Conservation (phyloP, 306 rosid genomes). For the Begonia peltatifolia region DNA sequence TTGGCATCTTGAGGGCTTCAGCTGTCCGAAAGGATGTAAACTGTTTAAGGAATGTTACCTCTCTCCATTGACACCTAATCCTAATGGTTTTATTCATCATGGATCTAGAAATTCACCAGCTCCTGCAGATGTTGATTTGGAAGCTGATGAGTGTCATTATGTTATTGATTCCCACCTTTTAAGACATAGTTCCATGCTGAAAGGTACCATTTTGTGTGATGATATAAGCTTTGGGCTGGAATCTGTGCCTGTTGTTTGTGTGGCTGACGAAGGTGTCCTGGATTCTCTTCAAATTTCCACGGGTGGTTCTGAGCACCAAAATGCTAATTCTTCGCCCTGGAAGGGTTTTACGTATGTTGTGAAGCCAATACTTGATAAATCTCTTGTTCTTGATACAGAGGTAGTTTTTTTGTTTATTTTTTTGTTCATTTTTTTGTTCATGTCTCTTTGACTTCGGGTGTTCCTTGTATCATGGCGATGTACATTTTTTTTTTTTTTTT, state of each 20-base stretch:
- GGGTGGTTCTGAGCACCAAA: conserved; percentile 26
- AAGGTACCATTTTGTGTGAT: conserved; percentile 45
- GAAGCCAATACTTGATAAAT: conserved; percentile 61
- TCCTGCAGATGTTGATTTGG: conserved; percentile 41
- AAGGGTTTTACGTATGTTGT: conserved; percentile 56
- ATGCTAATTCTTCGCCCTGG: conserved; percentile 49
- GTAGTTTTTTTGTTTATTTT: conserved; percentile 19
- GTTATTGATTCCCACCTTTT: conserved; percentile 37
- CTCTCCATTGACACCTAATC: conserved; percentile 45
- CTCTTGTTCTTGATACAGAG: conserved; percentile 53
- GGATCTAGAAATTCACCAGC: conserved; percentile 19
- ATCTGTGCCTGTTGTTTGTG: conserved; percentile 61
- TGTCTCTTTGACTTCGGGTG: conserved; percentile 4
- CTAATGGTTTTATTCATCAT: conserved; percentile 20
- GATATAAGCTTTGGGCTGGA: conserved; percentile 94
- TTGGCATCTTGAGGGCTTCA: conserved; percentile 75
- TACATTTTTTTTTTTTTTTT: conserved; percentile 4
- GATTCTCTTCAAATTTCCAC: conserved; percentile 30
- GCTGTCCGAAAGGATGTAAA: conserved; percentile 69
- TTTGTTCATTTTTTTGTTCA: conserved; percentile 1
- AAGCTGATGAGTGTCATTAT: conserved; percentile 67
- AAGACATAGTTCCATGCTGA: conserved; percentile 30
- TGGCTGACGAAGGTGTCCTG: conserved; percentile 46
- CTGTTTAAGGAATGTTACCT: conserved; percentile 31
- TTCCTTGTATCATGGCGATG: conserved; percentile 4